These are phyloP conservation scores for Blumeriella jaapii DNA, from an alignment of 2,329 filamentous ascomycete species.

Conservation along the genomic window DNA sequence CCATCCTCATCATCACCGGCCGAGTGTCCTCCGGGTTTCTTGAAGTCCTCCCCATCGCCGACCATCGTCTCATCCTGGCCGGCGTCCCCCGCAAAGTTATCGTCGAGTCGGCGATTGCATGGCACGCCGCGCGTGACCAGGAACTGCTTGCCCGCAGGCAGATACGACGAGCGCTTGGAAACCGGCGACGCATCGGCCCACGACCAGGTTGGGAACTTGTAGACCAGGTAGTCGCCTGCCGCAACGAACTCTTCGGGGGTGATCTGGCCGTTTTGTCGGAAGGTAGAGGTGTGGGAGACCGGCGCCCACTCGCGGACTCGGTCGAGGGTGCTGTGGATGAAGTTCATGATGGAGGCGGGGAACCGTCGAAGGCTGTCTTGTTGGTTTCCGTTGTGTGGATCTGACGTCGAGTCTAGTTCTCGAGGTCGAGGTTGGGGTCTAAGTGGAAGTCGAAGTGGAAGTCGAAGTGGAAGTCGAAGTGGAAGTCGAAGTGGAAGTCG, in stretches of 20 bases:
- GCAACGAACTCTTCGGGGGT: constrained; percentile 94
- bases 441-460: too few relatives aligned
- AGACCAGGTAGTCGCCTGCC: constrained; percentile 93
- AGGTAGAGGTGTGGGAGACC: constrained; percentile 81
- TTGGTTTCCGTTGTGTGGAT: too few relatives aligned
- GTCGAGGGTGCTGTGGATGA: constrained; percentile 86
- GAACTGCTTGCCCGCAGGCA: constrained; percentile 87
- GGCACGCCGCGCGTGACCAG: constrained; percentile 90
- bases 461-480: too few relatives aligned
- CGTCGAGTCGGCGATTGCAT: constrained; percentile 81
- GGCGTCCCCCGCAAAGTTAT: constrained; percentile 83
- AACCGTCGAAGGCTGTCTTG: not conserved
- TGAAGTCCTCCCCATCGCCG: constrained; percentile 59
- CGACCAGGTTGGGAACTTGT: constrained; percentile 98
- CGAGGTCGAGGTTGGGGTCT: too few relatives aligned
- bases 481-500: too few relatives aligned
- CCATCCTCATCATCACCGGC: constrained; percentile 64
- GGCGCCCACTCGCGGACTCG: constrained; percentile 87
- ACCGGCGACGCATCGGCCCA: constrained; percentile 86
- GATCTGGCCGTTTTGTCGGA: constrained; percentile 87
- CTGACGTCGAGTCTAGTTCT: too few relatives aligned
- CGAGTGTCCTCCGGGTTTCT: constrained; percentile 33
- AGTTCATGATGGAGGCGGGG: constrained; percentile 52
- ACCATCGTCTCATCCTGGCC: constrained; percentile 82
- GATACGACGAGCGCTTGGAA: constrained; percentile 64